Evolutionary conservation across 805 yeast genomes (phyloP).

Genomic region (Soucietia sequanensis): DNA sequence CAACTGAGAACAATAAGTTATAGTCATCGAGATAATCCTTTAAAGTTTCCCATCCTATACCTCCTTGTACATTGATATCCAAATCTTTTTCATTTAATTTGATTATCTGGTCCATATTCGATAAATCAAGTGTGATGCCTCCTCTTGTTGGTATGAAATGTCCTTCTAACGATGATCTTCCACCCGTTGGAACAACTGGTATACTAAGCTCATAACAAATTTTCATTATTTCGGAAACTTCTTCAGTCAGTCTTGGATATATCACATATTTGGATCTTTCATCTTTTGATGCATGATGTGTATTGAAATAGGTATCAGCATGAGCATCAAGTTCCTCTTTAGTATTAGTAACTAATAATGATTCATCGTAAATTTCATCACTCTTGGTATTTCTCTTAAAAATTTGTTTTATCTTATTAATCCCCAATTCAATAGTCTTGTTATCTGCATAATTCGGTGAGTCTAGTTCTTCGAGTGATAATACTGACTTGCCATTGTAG

Average conservation of each 20-base stretch:
- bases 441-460: constrained; percentile 24
- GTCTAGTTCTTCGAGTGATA: constrained; percentile 11
- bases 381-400: constrained; percentile 10
- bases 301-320: constrained; percentile 33
- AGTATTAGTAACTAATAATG: constrained; percentile 17
- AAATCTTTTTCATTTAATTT: constrained; percentile 60
- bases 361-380: constrained; percentile 14
- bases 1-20: constrained; percentile 62
- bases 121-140: constrained; percentile 60
- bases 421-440: constrained; percentile 18
- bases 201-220: constrained; percentile 58
- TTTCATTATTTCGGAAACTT: constrained; percentile 62
- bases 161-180: constrained; percentile 83
- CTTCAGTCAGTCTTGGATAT: constrained; percentile 63
- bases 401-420: constrained; percentile 17
- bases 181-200: constrained; percentile 77
- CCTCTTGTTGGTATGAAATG: constrained; percentile 70
- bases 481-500: constrained; percentile 18
- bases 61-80: constrained; percentile 74
- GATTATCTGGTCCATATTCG: constrained; percentile 57
- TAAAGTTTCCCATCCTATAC: constrained; percentile 76
- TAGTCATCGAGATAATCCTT: constrained; percentile 42
- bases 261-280: constrained; percentile 44
- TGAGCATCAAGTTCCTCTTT: constrained; percentile 24
- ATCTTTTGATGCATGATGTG: constrained; percentile 28